Percentiles rank a stretch among this genome's conserved stretches.
Evolutionary conservation across 371 early-diverging fungal genomes (phyloP).

Genomic region (Actinomortierella wolfii): DNA sequence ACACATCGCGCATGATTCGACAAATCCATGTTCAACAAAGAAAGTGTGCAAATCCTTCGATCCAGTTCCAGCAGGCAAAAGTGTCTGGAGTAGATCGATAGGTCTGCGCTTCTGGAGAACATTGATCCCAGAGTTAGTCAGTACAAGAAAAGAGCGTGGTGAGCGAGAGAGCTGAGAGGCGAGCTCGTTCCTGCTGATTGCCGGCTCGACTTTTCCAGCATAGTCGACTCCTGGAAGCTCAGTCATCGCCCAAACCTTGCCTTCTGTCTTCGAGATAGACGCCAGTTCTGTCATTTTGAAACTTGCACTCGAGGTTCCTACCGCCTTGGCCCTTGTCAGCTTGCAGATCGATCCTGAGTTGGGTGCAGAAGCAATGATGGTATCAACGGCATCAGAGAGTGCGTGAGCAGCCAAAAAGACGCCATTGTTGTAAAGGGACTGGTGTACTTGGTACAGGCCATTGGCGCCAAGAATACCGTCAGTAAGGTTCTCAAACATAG

Average conservation of each 20-base stretch:
- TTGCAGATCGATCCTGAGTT: constrained; percentile 61
- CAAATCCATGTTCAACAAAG: constrained; percentile 18
- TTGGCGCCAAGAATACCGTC: constrained; percentile 26
- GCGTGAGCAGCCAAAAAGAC: constrained; percentile 67
- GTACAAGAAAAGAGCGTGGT: constrained; percentile 68
- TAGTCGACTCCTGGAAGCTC: constrained; percentile 53
- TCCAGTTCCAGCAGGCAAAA: constrained; percentile 41
- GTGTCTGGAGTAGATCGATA: constrained; percentile 68
- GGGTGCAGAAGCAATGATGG: constrained; percentile 60
- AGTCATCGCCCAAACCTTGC: constrained; percentile 81
- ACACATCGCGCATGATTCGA: constrained; percentile 45
- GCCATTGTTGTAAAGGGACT: constrained; percentile 64
- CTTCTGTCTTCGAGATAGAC: constrained; percentile 58
- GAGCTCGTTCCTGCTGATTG: constrained; percentile 63
- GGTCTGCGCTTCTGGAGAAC: constrained; percentile 75
- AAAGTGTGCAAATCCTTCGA: no score
- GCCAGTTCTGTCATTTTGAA: constrained; percentile 42
- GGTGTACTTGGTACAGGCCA: constrained; percentile 55
- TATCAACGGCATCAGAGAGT: constrained; percentile 64
- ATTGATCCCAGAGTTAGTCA: constrained; percentile 71
- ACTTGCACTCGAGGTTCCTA: not conserved
- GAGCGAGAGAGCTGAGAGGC: constrained; percentile 62
- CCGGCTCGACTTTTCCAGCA: constrained; percentile 31
- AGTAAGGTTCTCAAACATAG: constrained; percentile 48
- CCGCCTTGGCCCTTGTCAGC: constrained; percentile 32